Evolutionary conservation across 2,329 filamentous ascomycete species (phyloP), one percentile per base, ranked within the genome.

Genomic region (Laburnicola sp.): DNA sequence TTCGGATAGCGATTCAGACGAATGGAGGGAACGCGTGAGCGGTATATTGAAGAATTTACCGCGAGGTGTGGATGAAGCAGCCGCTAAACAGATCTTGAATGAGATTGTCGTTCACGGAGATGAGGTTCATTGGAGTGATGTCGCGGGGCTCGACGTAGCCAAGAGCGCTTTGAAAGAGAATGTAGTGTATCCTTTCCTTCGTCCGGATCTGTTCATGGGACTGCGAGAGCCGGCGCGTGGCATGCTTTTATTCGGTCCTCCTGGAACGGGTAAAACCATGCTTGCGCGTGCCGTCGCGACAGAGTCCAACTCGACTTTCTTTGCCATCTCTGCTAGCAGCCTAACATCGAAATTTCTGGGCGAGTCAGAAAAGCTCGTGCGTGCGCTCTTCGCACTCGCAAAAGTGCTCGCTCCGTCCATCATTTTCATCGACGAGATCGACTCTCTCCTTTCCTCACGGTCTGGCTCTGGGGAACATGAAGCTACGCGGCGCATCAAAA

Each of bases 341-440:
- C 96, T 97, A 68, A 92, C 97, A 41, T 92, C 97, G 73, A 97
- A 97, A 76, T 97, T 96, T 68, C 82, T 97, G 2, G 93, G 93
- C 72, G 92, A 97, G 74, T 92, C 92, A 45, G 92, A 92, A 45
- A 89, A 93, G 60, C 96, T 97, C 91, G 92, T 97, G 45, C 88
- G 92, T 67, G 93, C 97, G 72, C 92, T 97, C 27, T 97, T 97
- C 83, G 85, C 92, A 54, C 97, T 97, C 91, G 93, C 92, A 23
- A 86, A 93, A 54, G 92, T 96, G 79, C 96, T 97, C 78, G 91
- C 90, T 1, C 93, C 92, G 0, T 87, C 91, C 51, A 97, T 97
- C 72, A 97, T 97, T 76, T 97, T 97, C 81, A 97, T 97, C 71
- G 92, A 97, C 72, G 92, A 97, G 74, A 96, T 97, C 63, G 92